A percentile compares a stretch with the other conserved stretches of the same genome.
phyloP scores from a whole-genome alignment of 2,329 filamentous ascomycete genomes.

The Aspergillus fructus region DNA sequence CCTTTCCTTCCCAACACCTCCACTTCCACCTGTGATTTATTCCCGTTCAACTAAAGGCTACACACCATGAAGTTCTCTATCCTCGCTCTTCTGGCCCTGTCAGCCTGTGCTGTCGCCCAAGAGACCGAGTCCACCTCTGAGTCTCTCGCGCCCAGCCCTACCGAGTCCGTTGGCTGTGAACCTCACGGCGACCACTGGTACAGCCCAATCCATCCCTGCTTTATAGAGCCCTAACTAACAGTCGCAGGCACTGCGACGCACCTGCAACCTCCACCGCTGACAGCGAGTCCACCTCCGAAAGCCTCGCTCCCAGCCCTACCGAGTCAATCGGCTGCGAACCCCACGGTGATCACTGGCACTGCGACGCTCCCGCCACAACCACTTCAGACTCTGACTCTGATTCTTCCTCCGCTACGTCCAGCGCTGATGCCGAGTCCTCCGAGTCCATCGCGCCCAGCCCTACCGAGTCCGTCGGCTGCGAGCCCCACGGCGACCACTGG shows the following conservation, averaged over 20 bases:
- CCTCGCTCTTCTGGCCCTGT: conserved; percentile 19
- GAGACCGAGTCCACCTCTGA: conserved; percentile 14
- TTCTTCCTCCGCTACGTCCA: background rate
- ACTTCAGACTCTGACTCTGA: conserved; percentile 3
- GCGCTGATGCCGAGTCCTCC: too few species aligned
- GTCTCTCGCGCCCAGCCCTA: conserved; percentile 21
- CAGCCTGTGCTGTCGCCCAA: conserved; percentile 16
- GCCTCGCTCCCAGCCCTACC: conserved; percentile 32
- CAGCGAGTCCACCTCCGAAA: conserved; percentile 12
- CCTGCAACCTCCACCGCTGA: background rate
- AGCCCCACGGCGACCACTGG: conserved; percentile 28
- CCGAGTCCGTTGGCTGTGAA: conserved; percentile 21
- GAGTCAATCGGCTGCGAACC: conserved; percentile 27
- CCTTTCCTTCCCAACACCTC: too few species aligned
- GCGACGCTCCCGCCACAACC: conserved; percentile 25
- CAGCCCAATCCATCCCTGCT: too few species aligned
- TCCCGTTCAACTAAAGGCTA: too few species aligned
- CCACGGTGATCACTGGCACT: conserved; percentile 33
- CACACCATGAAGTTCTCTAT: conserved; percentile 20
- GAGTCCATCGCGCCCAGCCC: too few species aligned
- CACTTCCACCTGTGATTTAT: too few species aligned
- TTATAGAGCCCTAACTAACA: too few species aligned
- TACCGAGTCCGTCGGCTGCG: conserved; percentile 11
- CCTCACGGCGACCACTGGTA: conserved; percentile 26
- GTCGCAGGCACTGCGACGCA: background rate